Conservation (phyloP, 2,329 filamentous ascomycete genomes). For the Colletotrichum cordylinicola region DNA sequence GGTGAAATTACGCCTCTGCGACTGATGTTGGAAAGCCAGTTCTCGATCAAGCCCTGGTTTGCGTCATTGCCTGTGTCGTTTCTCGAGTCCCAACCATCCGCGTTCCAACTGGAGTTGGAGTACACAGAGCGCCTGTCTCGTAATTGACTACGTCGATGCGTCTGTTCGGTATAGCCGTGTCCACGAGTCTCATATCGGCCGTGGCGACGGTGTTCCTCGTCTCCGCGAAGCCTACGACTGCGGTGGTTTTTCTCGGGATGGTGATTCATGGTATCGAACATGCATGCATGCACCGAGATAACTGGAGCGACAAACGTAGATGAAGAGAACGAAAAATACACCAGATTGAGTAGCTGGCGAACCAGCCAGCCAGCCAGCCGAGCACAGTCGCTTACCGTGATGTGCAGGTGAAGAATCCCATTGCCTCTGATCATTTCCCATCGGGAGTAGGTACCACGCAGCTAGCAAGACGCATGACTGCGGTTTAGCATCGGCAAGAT, state of each 20-base stretch:
- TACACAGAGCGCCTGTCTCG: not conserved
- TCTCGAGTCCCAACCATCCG: not conserved
- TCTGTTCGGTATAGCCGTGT: not conserved
- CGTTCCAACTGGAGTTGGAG: not conserved
- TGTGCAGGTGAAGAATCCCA: not conserved
- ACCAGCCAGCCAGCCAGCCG: not conserved
- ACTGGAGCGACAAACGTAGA: not conserved
- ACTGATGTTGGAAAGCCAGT: slow-evolving; percentile 10
- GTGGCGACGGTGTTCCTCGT: not conserved
- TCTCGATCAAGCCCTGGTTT: not conserved
- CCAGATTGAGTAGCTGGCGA: not conserved
- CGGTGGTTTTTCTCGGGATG: not conserved
- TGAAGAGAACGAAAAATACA: not conserved
- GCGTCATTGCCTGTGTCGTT: not conserved
- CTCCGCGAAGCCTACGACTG: not conserved
- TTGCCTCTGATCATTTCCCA: not conserved
- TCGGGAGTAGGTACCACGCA: not conserved
- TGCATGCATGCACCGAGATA: not conserved
- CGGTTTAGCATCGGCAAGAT: not conserved
- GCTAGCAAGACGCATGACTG: not conserved
- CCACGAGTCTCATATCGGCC: not conserved
- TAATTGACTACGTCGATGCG: not conserved
- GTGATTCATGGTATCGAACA: not conserved
- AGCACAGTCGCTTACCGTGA: not conserved
- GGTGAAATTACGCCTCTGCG: not conserved